Evolutionary conservation across 495 filamentous ascomycete species (phyloP).

Genomic region (Pyrenula massariospora): DNA sequence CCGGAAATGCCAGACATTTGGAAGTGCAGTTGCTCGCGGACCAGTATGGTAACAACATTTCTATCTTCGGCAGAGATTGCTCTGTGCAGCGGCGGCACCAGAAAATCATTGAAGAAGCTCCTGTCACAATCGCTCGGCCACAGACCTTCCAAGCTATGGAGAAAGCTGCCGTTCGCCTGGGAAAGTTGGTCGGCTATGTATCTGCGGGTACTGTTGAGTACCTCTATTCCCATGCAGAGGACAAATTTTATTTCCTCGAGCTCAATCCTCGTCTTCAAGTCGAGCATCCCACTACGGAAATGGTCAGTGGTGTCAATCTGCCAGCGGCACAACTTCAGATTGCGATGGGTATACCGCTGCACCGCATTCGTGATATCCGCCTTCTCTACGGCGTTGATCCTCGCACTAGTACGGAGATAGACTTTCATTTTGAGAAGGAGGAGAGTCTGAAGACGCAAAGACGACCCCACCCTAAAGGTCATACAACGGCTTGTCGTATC

Average conservation of each 20-base stretch:
- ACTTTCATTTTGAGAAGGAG: slow-evolving; percentile 89
- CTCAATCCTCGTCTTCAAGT: slow-evolving; percentile 97
- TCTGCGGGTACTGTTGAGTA: slow-evolving; percentile 99
- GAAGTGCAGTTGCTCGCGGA: slow-evolving; percentile 96
- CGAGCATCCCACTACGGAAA: slow-evolving; percentile 98
- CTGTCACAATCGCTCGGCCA: slow-evolving; percentile 86
- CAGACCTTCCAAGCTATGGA: slow-evolving; percentile 92
- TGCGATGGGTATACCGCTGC: slow-evolving; percentile 95
- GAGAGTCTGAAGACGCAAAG: slow-evolving; percentile 78
- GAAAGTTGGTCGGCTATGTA: slow-evolving; percentile 91
- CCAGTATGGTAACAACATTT: slow-evolving; percentile 99
- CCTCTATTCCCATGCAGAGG: slow-evolving; percentile 94
- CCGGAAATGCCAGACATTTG: slow-evolving; percentile 89
- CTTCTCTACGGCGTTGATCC: slow-evolving; percentile 94
- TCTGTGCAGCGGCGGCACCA: slow-evolving; percentile 98
- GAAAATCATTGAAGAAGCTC: slow-evolving; percentile 99
- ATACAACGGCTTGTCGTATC: slow-evolving; percentile 97
- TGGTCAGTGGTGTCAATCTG: slow-evolving; percentile 96
- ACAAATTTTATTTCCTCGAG: slow-evolving; percentile 99
- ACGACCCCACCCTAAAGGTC: slow-evolving; percentile 83
- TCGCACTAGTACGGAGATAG: slow-evolving; percentile 72
- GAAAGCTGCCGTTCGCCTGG: slow-evolving; percentile 87
- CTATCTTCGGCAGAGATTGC: slow-evolving; percentile 95
- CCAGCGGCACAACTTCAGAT: slow-evolving; percentile 96
- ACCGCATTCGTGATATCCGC: slow-evolving; percentile 91